Percentiles rank a stretch among this genome's conserved stretches.
These are phyloP conservation scores for Aspergillus diversus DNA, from an alignment of 495 filamentous ascomycete species.

Conservation along the genomic window DNA sequence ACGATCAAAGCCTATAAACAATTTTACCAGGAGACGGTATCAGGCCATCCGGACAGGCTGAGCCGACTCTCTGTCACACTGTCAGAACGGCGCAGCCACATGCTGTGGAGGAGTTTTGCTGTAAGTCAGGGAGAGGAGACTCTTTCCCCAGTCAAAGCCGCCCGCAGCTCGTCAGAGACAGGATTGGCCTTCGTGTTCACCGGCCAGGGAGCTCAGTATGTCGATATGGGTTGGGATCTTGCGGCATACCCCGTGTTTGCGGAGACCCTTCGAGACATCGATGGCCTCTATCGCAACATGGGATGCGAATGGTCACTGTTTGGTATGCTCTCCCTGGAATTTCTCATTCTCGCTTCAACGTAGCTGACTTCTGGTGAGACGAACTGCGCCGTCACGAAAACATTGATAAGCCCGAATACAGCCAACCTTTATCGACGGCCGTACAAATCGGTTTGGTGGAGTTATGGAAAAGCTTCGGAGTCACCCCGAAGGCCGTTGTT, in stretches of 20 bases:
- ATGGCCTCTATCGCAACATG: constrained; percentile 18
- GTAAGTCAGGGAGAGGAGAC: background rate
- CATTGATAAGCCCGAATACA: constrained; percentile 25
- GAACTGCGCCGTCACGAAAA: constrained; percentile 19
- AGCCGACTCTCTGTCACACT: constrained; percentile 4
- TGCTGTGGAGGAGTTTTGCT: constrained; percentile 6
- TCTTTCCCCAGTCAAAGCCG: background rate
- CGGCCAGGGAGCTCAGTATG: constrained; percentile 47
- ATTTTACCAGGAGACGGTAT: background rate
- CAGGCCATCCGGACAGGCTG: background rate
- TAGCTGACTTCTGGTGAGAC: constrained; percentile 11
- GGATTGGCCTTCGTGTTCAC: constrained; percentile 40
- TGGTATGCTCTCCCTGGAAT: background rate
- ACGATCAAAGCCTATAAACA: background rate
- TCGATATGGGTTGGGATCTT: constrained; percentile 39
- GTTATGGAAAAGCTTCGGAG: constrained; percentile 19
- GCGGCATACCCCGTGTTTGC: constrained; percentile 29
- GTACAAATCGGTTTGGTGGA: constrained; percentile 33
- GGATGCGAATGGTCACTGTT: constrained; percentile 26
- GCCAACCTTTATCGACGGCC: constrained; percentile 25
- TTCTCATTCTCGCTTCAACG: background rate
- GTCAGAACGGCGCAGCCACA: background rate
- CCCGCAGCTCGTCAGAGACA: background rate
- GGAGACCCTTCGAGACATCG: constrained; percentile 9
- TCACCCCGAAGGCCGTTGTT: constrained; percentile 24